Percentiles rank a stretch among this genome's conserved stretches.
phyloP scores from a whole-genome alignment of 2,329 filamentous ascomycete species.

The Hawksworthiomyces lignivorus region DNA sequence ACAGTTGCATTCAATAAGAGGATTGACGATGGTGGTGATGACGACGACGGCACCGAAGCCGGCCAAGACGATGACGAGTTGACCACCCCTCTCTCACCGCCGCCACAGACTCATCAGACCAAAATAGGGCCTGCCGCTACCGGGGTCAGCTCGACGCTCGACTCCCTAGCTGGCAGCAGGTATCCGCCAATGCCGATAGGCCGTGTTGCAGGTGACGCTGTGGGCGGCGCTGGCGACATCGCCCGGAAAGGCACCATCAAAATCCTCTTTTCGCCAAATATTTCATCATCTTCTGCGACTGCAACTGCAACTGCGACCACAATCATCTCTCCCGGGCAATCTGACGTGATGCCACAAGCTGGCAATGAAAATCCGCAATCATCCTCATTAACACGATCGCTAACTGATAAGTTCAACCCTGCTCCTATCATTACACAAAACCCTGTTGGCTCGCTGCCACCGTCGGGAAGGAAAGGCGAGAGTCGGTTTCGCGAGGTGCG shows the following conservation, averaged over 20 bases:
- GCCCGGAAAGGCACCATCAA: slow-evolving; percentile 12
- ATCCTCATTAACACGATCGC: slow-evolving; percentile 1
- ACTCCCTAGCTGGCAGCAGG: no score
- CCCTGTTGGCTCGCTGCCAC: background rate
- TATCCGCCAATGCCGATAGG: slow-evolving; percentile 3
- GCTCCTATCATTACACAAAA: background rate
- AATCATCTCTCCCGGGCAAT: slow-evolving; percentile 8
- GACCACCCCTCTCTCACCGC: slow-evolving; percentile 13
- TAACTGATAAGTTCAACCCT: slow-evolving; percentile 5
- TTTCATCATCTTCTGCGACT: background rate
- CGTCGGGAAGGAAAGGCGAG: background rate
- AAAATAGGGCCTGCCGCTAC: background rate
- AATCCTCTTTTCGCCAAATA: slow-evolving; percentile 9
- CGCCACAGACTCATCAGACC: slow-evolving; percentile 10
- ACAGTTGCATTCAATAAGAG: background rate
- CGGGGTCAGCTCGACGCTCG: no score
- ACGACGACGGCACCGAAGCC: background rate
- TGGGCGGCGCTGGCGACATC: no score
- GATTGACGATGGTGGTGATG: background rate
- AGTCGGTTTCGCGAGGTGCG: slow-evolving; percentile 10
- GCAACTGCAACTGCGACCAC: slow-evolving; percentile 1
- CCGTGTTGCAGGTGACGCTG: background rate
- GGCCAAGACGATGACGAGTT: background rate
- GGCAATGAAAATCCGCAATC: background rate
- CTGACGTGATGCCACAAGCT: slow-evolving; percentile 13